phyloP scores from a whole-genome alignment of 2,329 filamentous ascomycete genomes.

The Penicillium sp. region DNA sequence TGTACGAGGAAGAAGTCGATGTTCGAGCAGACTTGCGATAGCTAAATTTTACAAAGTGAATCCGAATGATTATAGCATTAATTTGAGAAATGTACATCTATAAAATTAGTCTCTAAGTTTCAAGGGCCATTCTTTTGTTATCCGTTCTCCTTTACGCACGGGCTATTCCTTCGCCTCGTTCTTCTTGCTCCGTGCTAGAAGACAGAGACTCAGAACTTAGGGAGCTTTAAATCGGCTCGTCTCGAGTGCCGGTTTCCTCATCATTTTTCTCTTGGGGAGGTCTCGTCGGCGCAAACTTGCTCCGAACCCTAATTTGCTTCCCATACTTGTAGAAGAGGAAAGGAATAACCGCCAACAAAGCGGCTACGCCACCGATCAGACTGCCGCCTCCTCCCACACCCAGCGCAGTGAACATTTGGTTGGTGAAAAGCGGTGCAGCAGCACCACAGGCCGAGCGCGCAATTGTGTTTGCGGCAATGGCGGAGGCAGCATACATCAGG shows the following conservation, averaged over 20 bases:
- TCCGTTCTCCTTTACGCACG: not conserved
- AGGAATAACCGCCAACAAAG: constrained; percentile 22
- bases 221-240: not conserved
- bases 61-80: not conserved
- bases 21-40: not conserved
- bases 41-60: not conserved
- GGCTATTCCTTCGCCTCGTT: not conserved
- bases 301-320: constrained; percentile 39
- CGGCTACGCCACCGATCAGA: constrained; percentile 22
- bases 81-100: no score
- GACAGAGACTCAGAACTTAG: not conserved
- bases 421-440: constrained; percentile 22
- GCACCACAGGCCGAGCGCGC: constrained; percentile 21
- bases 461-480: constrained; percentile 23
- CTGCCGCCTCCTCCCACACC: constrained; percentile 23
- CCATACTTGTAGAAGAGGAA: constrained; percentile 44
- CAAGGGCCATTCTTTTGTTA: not conserved
- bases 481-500: constrained; percentile 30
- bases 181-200: not conserved
- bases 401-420: constrained; percentile 21
- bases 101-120: not conserved
- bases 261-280: not conserved
- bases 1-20: not conserved
- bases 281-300: constrained; percentile 36
- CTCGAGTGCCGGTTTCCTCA: not conserved